phyloP scores from a whole-genome alignment of 306 rosid species.

The Medicago arabica region DNA sequence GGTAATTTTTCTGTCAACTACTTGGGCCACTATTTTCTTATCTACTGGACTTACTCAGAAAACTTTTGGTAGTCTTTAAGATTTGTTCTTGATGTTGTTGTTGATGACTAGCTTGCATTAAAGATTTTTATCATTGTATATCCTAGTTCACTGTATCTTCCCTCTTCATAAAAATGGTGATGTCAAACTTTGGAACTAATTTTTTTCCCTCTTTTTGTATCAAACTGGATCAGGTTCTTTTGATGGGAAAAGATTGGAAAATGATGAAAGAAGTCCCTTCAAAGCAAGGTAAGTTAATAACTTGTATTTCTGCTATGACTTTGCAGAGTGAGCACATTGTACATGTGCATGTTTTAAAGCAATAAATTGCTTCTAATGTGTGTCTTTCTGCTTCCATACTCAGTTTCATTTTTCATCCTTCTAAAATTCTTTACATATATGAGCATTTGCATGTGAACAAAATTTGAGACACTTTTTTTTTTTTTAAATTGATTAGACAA shows the following conservation, averaged over 20 bases:
- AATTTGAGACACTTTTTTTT: neutral
- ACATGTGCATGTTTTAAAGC: slow-evolving; percentile 8
- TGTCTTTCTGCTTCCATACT: slow-evolving; percentile 25
- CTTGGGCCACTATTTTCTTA: slow-evolving; percentile 17
- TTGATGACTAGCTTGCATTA: slow-evolving; percentile 18
- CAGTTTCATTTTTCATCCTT: slow-evolving; percentile 1
- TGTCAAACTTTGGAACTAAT: slow-evolving; percentile 35
- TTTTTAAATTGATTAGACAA: neutral
- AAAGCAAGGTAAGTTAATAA: slow-evolving; percentile 57
- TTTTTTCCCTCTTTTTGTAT: slow-evolving; percentile 29
- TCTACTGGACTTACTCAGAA: neutral
- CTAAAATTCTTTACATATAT: slow-evolving; percentile 16
- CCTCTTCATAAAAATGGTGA: slow-evolving; percentile 25
- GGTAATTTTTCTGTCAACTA: slow-evolving; percentile 29
- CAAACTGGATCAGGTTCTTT: slow-evolving; percentile 55
- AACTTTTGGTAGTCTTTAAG: slow-evolving; percentile 6
- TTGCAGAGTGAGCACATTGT: slow-evolving; percentile 28
- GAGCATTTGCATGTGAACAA: neutral
- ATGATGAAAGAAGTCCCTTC: slow-evolving; percentile 48
- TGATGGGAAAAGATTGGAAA: slow-evolving; percentile 44
- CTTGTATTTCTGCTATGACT: slow-evolving; percentile 37
- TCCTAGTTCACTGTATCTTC: neutral
- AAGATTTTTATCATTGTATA: slow-evolving; percentile 10
- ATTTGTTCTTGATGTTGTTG: slow-evolving; percentile 25
- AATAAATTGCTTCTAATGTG: neutral